phyloP scores from a whole-genome alignment of 2,329 filamentous ascomycete species.

The Aureobasidium sp. region DNA sequence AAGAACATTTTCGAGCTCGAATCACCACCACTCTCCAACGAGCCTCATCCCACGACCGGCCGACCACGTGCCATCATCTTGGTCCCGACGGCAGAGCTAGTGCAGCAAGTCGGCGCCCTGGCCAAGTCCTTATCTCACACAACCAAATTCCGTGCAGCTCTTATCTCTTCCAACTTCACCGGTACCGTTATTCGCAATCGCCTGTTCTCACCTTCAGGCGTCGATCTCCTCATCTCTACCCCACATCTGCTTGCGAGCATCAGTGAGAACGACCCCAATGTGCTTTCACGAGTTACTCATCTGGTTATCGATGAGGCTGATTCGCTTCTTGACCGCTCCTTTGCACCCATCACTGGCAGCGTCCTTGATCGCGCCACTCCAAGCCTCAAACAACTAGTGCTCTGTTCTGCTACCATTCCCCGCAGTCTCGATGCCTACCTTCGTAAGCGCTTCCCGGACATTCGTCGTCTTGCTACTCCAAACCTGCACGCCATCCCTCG shows the following conservation, averaged over 20 bases:
- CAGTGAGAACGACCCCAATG: slow-evolving; percentile 79
- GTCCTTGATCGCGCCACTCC: slow-evolving; percentile 76
- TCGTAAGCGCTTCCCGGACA: slow-evolving; percentile 71
- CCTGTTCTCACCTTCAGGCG: slow-evolving; percentile 69
- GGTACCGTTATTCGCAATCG: slow-evolving; percentile 74
- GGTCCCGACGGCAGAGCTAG: slow-evolving; percentile 86
- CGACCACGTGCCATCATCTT: slow-evolving; percentile 78
- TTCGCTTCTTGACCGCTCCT: slow-evolving; percentile 88
- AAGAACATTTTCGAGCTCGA: slow-evolving; percentile 53
- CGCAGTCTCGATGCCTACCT: slow-evolving; percentile 79
- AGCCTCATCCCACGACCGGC: slow-evolving; percentile 63
- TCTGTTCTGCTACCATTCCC: slow-evolving; percentile 95
- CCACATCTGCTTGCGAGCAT: slow-evolving; percentile 86
- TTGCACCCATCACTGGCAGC: slow-evolving; percentile 69
- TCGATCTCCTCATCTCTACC: slow-evolving; percentile 80
- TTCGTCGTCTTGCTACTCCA: slow-evolving; percentile 80
- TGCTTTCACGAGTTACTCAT: slow-evolving; percentile 83
- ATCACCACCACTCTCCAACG: slow-evolving; percentile 48
- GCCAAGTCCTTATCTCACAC: slow-evolving; percentile 76
- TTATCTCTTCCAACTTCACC: slow-evolving; percentile 69
- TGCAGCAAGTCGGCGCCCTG: slow-evolving; percentile 73
- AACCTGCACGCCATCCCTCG: slow-evolving; percentile 94
- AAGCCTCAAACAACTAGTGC: slow-evolving; percentile 74
- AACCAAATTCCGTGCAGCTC: slow-evolving; percentile 76
- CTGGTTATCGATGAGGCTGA: slow-evolving; percentile 93